Percentiles rank a stretch among this genome's conserved stretches.
Conservation (phyloP, 768 basidiomycete species). For the Flagelloscypha sp. region DNA sequence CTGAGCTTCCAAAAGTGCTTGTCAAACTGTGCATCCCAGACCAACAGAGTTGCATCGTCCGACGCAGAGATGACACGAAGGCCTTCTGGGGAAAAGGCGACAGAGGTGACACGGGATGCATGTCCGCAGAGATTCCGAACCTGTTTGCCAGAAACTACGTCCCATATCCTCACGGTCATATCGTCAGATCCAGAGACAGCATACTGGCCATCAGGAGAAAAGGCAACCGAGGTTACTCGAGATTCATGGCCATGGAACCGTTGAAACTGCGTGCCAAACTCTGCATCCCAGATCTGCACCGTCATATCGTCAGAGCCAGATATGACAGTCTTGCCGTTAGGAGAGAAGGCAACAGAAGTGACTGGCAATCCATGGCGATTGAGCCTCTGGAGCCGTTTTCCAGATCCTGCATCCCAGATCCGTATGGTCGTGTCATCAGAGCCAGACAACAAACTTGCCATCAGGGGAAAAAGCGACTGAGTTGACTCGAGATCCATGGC, state of each 20-base stretch:
- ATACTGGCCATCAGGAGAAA: constrained; percentile 17
- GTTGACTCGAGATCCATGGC: not conserved
- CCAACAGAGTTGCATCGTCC: constrained; percentile 8
- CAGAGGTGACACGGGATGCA: constrained; percentile 11
- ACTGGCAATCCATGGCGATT: constrained; percentile 2
- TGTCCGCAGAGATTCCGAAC: constrained; percentile 21
- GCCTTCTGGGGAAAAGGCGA: constrained; percentile 21
- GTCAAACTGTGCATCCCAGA: constrained; percentile 11
- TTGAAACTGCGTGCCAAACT: constrained; percentile 21
- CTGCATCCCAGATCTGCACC: constrained; percentile 43
- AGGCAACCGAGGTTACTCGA: constrained; percentile 13
- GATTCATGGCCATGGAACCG: constrained; percentile 8
- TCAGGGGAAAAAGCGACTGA: constrained; percentile 8
- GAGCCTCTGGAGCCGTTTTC: not conserved
- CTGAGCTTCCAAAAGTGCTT: too few species aligned
- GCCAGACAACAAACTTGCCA: constrained; percentile 8
- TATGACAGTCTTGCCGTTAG: constrained; percentile 38
- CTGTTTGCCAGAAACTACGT: constrained; percentile 11
- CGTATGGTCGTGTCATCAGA: constrained; percentile 6
- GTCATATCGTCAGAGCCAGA: constrained; percentile 48
- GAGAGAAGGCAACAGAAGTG: constrained; percentile 36
- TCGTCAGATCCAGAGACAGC: constrained; percentile 20
- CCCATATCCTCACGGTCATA: constrained; percentile 16
- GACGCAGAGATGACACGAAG: constrained; percentile 14
- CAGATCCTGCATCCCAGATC: constrained; percentile 8